Percentiles rank a stretch among this genome's conserved stretches.
These are phyloP conservation scores for Capronia coronata DNA, from an alignment of 2,329 filamentous ascomycete genomes.

Conservation along the genomic window DNA sequence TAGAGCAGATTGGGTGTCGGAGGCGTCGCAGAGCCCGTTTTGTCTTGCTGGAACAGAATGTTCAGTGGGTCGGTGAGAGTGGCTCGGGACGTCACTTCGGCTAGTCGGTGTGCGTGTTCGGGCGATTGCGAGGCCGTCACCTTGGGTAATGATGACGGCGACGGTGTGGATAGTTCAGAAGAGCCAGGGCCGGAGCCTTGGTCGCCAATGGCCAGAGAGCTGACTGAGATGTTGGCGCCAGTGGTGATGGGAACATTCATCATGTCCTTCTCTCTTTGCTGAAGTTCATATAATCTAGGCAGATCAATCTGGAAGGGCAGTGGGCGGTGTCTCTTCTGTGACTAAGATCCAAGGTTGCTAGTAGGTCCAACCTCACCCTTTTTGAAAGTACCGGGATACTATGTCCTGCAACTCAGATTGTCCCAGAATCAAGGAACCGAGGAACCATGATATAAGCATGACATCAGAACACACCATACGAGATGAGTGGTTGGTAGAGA, in stretches of 20 bases:
- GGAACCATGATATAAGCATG: no score
- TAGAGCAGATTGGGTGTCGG: constrained; percentile 12
- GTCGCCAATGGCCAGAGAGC: constrained; percentile 11
- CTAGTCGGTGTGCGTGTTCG: constrained; percentile 18
- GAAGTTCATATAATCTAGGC: not conserved
- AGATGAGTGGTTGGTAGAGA: no score
- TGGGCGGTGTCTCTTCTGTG: no score
- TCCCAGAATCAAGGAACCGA: no score
- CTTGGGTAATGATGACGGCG: constrained; percentile 1
- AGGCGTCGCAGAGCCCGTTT: constrained; percentile 2
- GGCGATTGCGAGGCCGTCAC: constrained; percentile 12
- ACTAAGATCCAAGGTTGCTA: no score
- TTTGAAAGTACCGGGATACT: no score
- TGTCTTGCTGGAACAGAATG: constrained; percentile 21
- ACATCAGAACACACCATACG: no score
- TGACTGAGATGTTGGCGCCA: constrained; percentile 15
- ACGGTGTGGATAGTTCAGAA: not conserved
- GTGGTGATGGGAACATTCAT: constrained; percentile 3
- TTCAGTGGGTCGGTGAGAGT: constrained; percentile 13
- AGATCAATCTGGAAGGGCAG: no score
- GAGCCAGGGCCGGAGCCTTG: not conserved
- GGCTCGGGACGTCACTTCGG: constrained; percentile 17
- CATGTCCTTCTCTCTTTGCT: not conserved
- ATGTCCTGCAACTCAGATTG: no score
- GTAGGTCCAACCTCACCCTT: no score